Conservation (phyloP, 2,329 filamentous ascomycete species). For the Aschersonia sp. region DNA sequence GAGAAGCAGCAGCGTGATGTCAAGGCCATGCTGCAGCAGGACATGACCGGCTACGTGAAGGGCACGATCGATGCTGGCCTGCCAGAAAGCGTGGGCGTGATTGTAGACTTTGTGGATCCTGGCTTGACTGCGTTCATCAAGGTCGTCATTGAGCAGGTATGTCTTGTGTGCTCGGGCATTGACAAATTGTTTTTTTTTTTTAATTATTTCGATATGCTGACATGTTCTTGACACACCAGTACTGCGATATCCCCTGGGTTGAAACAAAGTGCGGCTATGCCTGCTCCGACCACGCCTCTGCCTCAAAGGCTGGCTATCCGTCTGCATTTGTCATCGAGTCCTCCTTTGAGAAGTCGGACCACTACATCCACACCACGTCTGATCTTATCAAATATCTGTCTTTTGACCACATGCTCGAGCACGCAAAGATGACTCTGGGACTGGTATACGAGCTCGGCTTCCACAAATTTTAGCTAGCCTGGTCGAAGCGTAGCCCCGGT, state of each 20-base stretch:
- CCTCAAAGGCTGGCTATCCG: conserved; percentile 60
- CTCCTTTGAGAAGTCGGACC: conserved; percentile 50
- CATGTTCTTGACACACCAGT: conserved; percentile 27
- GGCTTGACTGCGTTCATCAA: conserved; percentile 83
- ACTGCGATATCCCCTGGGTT: conserved; percentile 78
- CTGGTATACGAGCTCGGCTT: conserved; percentile 76
- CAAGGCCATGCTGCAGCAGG: conserved; percentile 95
- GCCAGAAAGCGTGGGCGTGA: conserved; percentile 78
- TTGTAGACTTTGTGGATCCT: conserved; percentile 79
- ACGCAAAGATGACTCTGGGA: conserved; percentile 70
- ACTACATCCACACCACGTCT: conserved; percentile 56
- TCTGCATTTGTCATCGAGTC: conserved; percentile 66
- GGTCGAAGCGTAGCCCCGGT: too few species aligned
- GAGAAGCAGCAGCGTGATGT: conserved; percentile 58
- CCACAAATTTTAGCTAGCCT: conserved; percentile 39
- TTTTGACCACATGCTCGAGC: conserved; percentile 86
- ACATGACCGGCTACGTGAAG: conserved; percentile 88
- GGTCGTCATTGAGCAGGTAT: conserved; percentile 52
- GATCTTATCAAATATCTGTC: conserved; percentile 58
- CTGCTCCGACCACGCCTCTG: conserved; percentile 61
- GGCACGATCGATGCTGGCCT: conserved; percentile 70
- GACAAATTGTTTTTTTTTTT: neutral
- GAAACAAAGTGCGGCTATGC: conserved; percentile 84
- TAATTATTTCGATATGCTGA: too few species aligned
- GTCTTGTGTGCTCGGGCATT: conserved; percentile 1